These are phyloP conservation scores for Posidonia australis DNA, from an alignment of 106 monocot genomes.

Conservation along the genomic window DNA sequence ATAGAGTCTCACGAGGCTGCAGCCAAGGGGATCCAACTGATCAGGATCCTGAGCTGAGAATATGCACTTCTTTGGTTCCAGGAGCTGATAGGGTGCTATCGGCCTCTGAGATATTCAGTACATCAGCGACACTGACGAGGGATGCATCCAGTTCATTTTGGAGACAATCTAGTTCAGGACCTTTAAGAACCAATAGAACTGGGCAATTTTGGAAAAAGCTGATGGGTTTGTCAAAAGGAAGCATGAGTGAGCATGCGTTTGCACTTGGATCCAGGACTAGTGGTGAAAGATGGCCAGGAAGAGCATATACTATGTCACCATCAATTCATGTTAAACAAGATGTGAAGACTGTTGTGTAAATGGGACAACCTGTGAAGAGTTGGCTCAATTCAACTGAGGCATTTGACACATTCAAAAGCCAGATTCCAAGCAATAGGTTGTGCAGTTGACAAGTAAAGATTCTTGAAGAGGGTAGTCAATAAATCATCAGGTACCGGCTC, in stretches of 20 bases:
- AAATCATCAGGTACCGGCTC: too few species aligned
- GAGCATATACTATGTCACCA: background rate
- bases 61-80: slow-evolving; percentile 10
- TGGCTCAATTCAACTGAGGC: background rate
- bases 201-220: slow-evolving; percentile 43
- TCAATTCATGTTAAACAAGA: background rate
- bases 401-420: background rate
- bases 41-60: slow-evolving; percentile 25
- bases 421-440: background rate
- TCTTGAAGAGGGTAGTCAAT: too few species aligned
- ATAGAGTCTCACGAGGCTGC: slow-evolving; percentile 26
- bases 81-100: slow-evolving; percentile 37
- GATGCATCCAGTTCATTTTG: slow-evolving; percentile 44
- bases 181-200: slow-evolving; percentile 34
- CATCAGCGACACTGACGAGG: slow-evolving; percentile 18
- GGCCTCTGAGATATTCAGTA: slow-evolving; percentile 45
- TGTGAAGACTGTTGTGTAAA: background rate
- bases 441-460: background rate
- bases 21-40: slow-evolving; percentile 31
- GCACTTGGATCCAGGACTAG: slow-evolving; percentile 14
- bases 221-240: slow-evolving; percentile 47
- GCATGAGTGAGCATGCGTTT: slow-evolving; percentile 39
- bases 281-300: background rate
- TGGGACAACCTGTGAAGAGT: background rate
- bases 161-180: slow-evolving; percentile 62